Evolutionary conservation across 2,329 filamentous ascomycete species (phyloP).

Genomic region (Aspergillus ustus): DNA sequence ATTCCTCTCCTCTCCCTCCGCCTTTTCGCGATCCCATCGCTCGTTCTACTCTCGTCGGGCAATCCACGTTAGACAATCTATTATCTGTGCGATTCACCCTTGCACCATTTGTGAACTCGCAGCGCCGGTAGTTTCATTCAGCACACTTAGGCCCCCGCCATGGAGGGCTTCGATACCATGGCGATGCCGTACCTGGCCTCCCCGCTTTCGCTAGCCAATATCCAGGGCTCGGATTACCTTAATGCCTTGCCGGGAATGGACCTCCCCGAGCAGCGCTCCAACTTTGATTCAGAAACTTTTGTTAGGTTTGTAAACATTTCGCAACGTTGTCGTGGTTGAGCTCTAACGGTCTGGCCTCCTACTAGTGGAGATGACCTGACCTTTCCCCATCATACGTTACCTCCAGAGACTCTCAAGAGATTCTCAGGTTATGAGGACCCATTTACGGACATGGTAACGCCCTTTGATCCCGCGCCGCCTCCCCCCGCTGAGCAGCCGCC

Average conservation of each 20-base stretch:
- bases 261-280: slow-evolving; percentile 61
- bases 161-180: slow-evolving; percentile 65
- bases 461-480: slow-evolving; percentile 47
- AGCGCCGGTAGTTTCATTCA: not conserved
- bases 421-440: slow-evolving; percentile 56
- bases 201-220: slow-evolving; percentile 60
- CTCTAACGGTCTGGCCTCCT: slow-evolving; percentile 2
- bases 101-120: not conserved
- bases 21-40: not conserved
- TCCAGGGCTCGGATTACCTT: slow-evolving; percentile 53
- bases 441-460: slow-evolving; percentile 55
- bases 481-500: slow-evolving; percentile 51
- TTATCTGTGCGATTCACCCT: slow-evolving; percentile 1
- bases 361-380: slow-evolving; percentile 57
- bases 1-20: not conserved
- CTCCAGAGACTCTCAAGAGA: slow-evolving; percentile 49
- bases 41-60: slow-evolving; percentile 2
- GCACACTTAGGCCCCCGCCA: slow-evolving; percentile 29
- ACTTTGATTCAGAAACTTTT: slow-evolving; percentile 64
- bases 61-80: not conserved
- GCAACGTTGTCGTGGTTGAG: not conserved
- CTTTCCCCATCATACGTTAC: slow-evolving; percentile 51
- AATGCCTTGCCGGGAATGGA: slow-evolving; percentile 58
- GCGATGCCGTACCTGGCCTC: slow-evolving; percentile 67
- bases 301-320: slow-evolving; percentile 57